Conservation (phyloP, 345 rosid species). For the Tarenaya hassleriana region DNA sequence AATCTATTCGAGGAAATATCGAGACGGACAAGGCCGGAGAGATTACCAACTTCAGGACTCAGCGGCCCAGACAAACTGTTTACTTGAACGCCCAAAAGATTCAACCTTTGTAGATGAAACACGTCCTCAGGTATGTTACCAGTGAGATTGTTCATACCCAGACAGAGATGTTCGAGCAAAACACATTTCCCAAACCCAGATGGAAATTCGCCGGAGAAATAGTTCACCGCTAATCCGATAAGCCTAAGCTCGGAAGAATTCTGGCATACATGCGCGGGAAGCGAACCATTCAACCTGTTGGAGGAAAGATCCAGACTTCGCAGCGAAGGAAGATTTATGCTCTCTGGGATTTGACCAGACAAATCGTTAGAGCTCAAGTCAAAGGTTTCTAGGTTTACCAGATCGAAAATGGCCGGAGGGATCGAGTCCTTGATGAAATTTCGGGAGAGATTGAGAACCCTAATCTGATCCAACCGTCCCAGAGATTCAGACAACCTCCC, state of each 20-base stretch:
- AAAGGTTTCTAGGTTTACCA: slow-evolving; percentile 37
- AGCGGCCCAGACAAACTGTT: slow-evolving; percentile 52
- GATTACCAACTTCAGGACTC: slow-evolving; percentile 33
- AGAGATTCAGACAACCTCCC: slow-evolving; percentile 50
- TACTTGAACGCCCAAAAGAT: slow-evolving; percentile 39
- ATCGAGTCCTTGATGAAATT: slow-evolving; percentile 42
- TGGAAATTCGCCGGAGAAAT: slow-evolving; percentile 44
- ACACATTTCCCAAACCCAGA: slow-evolving; percentile 42
- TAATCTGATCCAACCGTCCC: slow-evolving; percentile 39
- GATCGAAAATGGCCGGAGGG: slow-evolving; percentile 46
- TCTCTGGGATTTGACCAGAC: slow-evolving; percentile 35
- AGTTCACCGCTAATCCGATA: slow-evolving; percentile 44
- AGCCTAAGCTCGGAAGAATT: slow-evolving; percentile 34
- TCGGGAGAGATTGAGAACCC: slow-evolving; percentile 47
- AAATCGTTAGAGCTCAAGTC: slow-evolving; percentile 60
- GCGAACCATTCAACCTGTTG: slow-evolving; percentile 37
- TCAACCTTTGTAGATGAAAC: slow-evolving; percentile 39
- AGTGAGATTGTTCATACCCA: slow-evolving; percentile 55
- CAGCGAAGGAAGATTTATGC: slow-evolving; percentile 41
- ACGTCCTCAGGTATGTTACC: slow-evolving; percentile 46
- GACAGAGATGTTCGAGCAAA: slow-evolving; percentile 40
- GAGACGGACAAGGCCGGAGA: slow-evolving; percentile 43
- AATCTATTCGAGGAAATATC: slow-evolving; percentile 50
- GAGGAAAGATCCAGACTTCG: slow-evolving; percentile 40
- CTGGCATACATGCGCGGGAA: slow-evolving; percentile 46